Conservation (phyloP, 768 basidiomycete genomes). For the Calocybe indica region DNA sequence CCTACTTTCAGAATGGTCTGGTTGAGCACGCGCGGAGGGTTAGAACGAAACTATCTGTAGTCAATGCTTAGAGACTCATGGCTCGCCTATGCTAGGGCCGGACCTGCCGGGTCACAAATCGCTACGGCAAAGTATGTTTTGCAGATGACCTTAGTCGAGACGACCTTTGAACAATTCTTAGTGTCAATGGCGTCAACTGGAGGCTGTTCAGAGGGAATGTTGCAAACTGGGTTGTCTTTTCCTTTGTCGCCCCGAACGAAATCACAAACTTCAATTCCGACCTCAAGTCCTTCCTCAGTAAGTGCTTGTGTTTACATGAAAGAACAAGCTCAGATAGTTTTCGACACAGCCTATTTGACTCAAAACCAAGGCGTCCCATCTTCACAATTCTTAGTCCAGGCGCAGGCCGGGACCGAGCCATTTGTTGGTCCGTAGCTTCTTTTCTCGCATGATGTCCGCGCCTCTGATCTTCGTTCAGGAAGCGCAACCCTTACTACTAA, state of each 20-base stretch:
- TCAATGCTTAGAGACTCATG: not conserved
- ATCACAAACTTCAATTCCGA: conserved; percentile 28
- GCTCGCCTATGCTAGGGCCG: conserved; percentile 18
- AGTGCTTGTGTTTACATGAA: not conserved
- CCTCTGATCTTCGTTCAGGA: too few species aligned
- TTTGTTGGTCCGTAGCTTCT: too few species aligned
- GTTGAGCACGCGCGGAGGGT: conserved; percentile 28
- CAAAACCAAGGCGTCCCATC: conserved; percentile 25
- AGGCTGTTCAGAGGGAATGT: conserved; percentile 26
- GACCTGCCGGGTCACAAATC: conserved; percentile 26
- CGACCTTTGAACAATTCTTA: too few species aligned
- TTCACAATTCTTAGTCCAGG: conserved; percentile 26
- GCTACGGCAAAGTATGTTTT: conserved; percentile 20
- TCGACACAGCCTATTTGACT: conserved; percentile 19
- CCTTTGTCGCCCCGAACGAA: conserved; percentile 28
- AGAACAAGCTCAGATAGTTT: not conserved
- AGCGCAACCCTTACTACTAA: too few species aligned
- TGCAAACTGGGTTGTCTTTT: conserved; percentile 25
- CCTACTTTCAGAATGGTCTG: conserved; percentile 23
- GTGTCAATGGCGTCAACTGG: conserved; percentile 23
- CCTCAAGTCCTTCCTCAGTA: conserved; percentile 27
- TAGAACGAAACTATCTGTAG: not conserved
- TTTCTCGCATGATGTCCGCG: too few species aligned
- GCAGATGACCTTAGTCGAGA: too few species aligned
- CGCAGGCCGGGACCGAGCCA: conserved; percentile 29